Evolutionary conservation across 2,329 filamentous ascomycete species (phyloP).

Genomic region (Septoria petroselini): DNA sequence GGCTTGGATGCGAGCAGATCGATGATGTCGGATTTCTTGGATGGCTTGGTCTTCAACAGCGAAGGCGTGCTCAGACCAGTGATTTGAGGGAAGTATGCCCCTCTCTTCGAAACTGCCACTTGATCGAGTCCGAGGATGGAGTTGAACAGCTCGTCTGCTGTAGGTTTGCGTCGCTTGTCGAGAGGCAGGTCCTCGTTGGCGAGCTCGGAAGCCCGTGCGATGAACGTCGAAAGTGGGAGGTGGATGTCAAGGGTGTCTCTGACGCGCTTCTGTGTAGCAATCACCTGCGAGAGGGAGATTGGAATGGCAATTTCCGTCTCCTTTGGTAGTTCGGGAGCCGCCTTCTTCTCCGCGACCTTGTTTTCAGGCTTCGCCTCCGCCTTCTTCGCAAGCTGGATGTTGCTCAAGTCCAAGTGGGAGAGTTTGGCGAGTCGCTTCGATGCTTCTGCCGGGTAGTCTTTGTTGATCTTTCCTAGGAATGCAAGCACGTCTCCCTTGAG

Average conservation of each 20-base stretch:
- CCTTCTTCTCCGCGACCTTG: constrained; percentile 47
- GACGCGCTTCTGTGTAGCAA: constrained; percentile 77
- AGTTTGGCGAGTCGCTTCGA: constrained; percentile 71
- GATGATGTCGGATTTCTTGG: constrained; percentile 70
- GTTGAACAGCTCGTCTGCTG: constrained; percentile 82
- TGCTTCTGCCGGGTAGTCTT: constrained; percentile 67
- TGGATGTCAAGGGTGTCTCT: constrained; percentile 73
- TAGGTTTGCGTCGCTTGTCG: constrained; percentile 61
- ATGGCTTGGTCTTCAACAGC: constrained; percentile 37
- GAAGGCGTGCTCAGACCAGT: constrained; percentile 49
- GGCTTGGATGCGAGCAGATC: constrained; percentile 66
- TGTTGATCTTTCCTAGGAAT: constrained; percentile 74
- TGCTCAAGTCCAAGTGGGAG: constrained; percentile 84
- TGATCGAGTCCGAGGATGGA: constrained; percentile 71
- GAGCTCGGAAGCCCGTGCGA: constrained; percentile 76
- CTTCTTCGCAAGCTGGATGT: constrained; percentile 72
- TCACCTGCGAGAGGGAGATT: constrained; percentile 73
- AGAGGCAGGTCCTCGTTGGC: constrained; percentile 83
- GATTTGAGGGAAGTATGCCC: constrained; percentile 70
- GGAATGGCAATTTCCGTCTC: constrained; percentile 65
- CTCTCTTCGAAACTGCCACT: constrained; percentile 53
- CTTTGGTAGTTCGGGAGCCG: constrained; percentile 44
- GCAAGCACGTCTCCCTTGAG: constrained; percentile 95
- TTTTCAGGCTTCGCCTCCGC: constrained; percentile 39
- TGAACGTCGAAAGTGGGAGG: constrained; percentile 80